These are phyloP conservation scores for Lenzites betulinus DNA, from an alignment of 768 basidiomycete species.

Conservation along the genomic window DNA sequence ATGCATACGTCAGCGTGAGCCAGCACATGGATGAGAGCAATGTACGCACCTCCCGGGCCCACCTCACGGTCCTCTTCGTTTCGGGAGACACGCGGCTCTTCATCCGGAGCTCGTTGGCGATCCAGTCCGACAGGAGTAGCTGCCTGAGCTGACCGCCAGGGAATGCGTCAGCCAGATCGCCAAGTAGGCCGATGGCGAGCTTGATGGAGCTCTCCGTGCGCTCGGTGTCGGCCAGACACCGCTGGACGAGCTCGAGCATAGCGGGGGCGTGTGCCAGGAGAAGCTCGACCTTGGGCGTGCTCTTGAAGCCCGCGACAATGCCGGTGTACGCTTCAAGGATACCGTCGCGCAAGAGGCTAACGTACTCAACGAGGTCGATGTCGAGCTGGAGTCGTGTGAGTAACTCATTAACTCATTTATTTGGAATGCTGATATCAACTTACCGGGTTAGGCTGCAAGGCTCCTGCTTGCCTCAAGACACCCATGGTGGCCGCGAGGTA, in stretches of 20 bases:
- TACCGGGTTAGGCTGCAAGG: slow-evolving; percentile 85
- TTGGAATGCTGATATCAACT: slow-evolving; percentile 29
- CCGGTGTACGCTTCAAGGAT: slow-evolving; percentile 98
- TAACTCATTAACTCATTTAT: not conserved
- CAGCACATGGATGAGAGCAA: too few species aligned
- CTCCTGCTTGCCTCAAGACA: slow-evolving; percentile 88
- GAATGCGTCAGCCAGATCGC: slow-evolving; percentile 92
- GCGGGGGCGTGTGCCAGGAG: slow-evolving; percentile 70
- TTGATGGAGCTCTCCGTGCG: slow-evolving; percentile 76
- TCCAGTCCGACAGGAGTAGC: slow-evolving; percentile 76
- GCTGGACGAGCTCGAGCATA: slow-evolving; percentile 81
- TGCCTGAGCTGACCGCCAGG: slow-evolving; percentile 80
- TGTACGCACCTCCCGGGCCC: slow-evolving; percentile 83
- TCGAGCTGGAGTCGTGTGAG: slow-evolving; percentile 55
- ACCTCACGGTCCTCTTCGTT: slow-evolving; percentile 87
- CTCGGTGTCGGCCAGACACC: slow-evolving; percentile 80
- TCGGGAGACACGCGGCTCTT: slow-evolving; percentile 75
- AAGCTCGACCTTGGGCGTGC: slow-evolving; percentile 72
- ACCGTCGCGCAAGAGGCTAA: slow-evolving; percentile 85
- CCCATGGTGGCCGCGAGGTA: slow-evolving; percentile 90
- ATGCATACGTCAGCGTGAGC: not conserved
- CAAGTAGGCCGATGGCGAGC: slow-evolving; percentile 81
- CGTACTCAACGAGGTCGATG: slow-evolving; percentile 91
- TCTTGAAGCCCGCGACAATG: slow-evolving; percentile 88
- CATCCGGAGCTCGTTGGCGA: slow-evolving; percentile 68